phyloP scores from a whole-genome alignment of 129 eudicot species.

The Oenanthe sinensis region DNA sequence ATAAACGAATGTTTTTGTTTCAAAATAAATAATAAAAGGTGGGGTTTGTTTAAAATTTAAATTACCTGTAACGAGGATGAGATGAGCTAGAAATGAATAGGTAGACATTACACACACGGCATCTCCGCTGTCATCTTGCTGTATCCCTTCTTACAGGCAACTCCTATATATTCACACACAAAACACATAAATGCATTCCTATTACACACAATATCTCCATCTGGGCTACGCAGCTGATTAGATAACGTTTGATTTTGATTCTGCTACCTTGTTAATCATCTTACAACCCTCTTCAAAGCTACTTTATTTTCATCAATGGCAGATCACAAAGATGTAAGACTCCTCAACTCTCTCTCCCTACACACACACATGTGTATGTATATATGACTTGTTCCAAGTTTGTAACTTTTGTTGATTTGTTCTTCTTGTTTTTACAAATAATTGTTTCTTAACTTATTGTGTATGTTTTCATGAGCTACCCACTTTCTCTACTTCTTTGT shows the following conservation, averaged over 20 bases:
- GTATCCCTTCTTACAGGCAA: not conserved
- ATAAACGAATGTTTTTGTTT: not conserved
- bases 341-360: not conserved
- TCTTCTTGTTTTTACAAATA: not conserved
- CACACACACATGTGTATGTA: not conserved
- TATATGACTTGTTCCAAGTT: too few species aligned
- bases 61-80: not conserved
- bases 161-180: not conserved
- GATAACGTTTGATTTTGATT: not conserved
- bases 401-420: not conserved
- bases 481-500: too few species aligned
- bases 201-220: not conserved
- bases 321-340: conserved; percentile 1
- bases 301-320: conserved; percentile 1
- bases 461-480: not conserved
- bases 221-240: not conserved
- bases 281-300: not conserved
- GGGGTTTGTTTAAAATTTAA: not conserved
- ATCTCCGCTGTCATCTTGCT: conserved; percentile 2
- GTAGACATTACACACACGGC: not conserved
- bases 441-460: too few species aligned
- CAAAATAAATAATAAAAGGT: too few species aligned
- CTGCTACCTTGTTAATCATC: not conserved
- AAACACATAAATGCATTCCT: not conserved
- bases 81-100: not conserved